phyloP scores from a whole-genome alignment of 1,284 basidiomycete genomes.

The Ganoderma leucocontextum region DNA sequence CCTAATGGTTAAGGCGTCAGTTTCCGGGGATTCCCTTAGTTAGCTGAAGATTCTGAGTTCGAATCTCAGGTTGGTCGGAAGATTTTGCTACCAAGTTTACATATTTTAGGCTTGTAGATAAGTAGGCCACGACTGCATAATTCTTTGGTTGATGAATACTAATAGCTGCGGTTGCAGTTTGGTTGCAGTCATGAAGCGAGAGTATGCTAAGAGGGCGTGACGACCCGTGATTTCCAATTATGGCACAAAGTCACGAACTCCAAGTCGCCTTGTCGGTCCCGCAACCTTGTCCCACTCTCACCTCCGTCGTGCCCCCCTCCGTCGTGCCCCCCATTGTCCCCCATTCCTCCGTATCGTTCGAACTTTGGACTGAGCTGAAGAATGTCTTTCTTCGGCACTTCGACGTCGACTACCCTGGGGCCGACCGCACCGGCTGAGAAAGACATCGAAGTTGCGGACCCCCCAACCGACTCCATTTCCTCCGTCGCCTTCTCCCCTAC shows the following conservation, averaged over 20 bases:
- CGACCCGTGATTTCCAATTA: conserved; percentile 6
- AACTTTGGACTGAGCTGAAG: not conserved
- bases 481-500: conserved; percentile 70
- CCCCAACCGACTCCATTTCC: conserved; percentile 80
- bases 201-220: conserved; percentile 9
- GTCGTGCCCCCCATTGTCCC: not conserved
- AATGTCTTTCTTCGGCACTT: conserved; percentile 53
- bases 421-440: conserved; percentile 50
- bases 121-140: too few relatives aligned
- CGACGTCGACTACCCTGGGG: conserved; percentile 41
- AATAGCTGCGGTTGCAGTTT: too few relatives aligned
- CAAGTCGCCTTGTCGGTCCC: conserved; percentile 9
- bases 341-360: not conserved
- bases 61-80: conserved; percentile 58
- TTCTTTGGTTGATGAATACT: too few relatives aligned
- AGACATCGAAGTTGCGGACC: conserved; percentile 80
- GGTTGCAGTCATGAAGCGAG: too few relatives aligned
- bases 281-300: conserved; percentile 5
- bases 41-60: conserved; percentile 62
- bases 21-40: conserved; percentile 46
- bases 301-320: conserved; percentile 1
- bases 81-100: not conserved
- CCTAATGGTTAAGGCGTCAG: conserved; percentile 38
- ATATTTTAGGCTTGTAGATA: too few relatives aligned
- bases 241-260: conserved; percentile 17